phyloP scores from a whole-genome alignment of 139 green algal species.

The Micromonas commoda region DNA sequence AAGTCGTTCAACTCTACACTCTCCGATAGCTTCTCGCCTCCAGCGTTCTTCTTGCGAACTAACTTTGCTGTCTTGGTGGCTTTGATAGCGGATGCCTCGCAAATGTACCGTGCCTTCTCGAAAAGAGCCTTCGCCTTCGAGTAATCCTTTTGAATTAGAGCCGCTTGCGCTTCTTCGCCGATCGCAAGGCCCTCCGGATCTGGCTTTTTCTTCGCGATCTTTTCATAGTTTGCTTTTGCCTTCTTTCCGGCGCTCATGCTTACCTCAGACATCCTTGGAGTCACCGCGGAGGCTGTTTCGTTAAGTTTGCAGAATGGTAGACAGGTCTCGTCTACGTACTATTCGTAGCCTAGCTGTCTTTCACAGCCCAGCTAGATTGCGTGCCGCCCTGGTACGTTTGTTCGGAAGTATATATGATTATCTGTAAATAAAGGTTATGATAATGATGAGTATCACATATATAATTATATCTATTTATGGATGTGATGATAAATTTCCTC shows the following conservation, averaged over 20 bases:
- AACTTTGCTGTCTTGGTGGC: not conserved
- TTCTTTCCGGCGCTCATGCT: slow-evolving; percentile 1
- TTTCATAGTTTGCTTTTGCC: not conserved
- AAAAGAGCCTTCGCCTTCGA: not conserved
- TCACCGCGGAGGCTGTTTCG: too few species aligned
- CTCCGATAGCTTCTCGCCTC: not conserved
- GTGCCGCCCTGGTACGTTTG: too few species aligned
- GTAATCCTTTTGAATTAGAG: not conserved
- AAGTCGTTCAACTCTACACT: not conserved
- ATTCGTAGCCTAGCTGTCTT: too few species aligned
- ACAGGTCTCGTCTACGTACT: too few species aligned
- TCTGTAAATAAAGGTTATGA: too few species aligned
- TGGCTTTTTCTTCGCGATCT: slow-evolving; percentile 14
- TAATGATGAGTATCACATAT: too few species aligned
- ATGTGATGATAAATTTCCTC: too few species aligned
- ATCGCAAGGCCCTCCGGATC: not conserved
- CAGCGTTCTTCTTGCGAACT: slow-evolving; percentile 25
- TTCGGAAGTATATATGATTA: too few species aligned
- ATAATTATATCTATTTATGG: too few species aligned
- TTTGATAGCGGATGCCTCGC: not conserved
- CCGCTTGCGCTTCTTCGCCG: not conserved
- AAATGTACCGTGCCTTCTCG: slow-evolving; percentile 1
- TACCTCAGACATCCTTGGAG: too few species aligned
- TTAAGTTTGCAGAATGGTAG: too few species aligned
- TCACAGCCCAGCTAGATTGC: too few species aligned